phyloP scores from a whole-genome alignment of 2,329 filamentous ascomycete genomes.

The Chalaropsis thielavioides region DNA sequence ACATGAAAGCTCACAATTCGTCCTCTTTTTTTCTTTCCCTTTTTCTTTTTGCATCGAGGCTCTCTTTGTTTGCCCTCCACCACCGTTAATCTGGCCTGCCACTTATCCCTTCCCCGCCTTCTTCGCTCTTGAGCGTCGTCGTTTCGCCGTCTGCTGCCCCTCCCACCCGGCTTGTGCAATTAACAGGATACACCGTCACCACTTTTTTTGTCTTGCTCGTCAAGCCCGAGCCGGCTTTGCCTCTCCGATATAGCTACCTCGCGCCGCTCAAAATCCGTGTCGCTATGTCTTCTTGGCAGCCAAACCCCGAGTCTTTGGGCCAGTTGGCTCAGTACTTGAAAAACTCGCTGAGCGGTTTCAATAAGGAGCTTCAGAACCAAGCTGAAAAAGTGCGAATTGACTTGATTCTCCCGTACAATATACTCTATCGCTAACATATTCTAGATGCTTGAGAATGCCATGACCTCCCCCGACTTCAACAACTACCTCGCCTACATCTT shows the following conservation, averaged over 20 bases:
- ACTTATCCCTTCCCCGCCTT: slow-evolving; percentile 4
- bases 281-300: slow-evolving; percentile 76
- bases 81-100: neutral
- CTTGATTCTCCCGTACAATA: neutral
- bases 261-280: neutral
- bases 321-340: slow-evolving; percentile 81
- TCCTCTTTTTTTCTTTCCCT: neutral
- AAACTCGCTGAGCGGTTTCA: slow-evolving; percentile 77
- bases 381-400: slow-evolving; percentile 51
- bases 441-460: slow-evolving; percentile 88
- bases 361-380: slow-evolving; percentile 69
- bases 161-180: neutral
- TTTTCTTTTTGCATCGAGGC: neutral
- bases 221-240: neutral
- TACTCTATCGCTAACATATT: neutral
- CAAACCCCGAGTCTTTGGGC: slow-evolving; percentile 68
- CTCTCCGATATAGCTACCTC: no score
- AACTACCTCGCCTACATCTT: slow-evolving; percentile 93
- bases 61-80: neutral
- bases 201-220: neutral
- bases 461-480: slow-evolving; percentile 79
- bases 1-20: neutral
- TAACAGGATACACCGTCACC: neutral
- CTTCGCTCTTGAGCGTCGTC: neutral
- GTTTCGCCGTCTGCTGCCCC: neutral